These are phyloP conservation scores for Coprinellus micaceus DNA, from an alignment of 768 basidiomycete species.

Conservation along the genomic window DNA sequence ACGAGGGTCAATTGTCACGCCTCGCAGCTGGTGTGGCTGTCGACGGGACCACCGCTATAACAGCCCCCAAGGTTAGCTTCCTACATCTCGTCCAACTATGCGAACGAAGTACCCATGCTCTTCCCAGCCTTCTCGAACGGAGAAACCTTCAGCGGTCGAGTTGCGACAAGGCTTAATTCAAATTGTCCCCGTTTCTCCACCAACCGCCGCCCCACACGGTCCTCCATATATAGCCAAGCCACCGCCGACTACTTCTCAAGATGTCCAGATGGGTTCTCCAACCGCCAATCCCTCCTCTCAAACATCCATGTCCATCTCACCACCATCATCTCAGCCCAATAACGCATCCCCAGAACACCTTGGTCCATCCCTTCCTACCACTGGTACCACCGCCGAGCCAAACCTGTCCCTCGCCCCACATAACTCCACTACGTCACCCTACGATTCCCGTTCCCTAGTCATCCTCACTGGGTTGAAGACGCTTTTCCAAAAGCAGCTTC, in stretches of 20 bases:
- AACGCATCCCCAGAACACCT: neutral
- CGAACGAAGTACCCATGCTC: neutral
- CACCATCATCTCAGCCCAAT: neutral
- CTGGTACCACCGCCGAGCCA: neutral
- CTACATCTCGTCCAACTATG: neutral
- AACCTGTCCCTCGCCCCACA: neutral
- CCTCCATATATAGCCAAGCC: neutral
- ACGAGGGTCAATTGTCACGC: conserved; percentile 70
- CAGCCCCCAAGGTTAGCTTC: neutral
- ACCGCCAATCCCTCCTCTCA: neutral
- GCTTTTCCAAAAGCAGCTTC: conserved; percentile 93
- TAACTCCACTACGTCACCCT: neutral
- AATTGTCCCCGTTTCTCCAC: conserved; percentile 59
- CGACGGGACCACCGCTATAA: conserved; percentile 43
- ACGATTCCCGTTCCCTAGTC: conserved; percentile 68
- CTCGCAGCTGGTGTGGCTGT: conserved; percentile 79
- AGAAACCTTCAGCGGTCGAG: conserved; percentile 79
- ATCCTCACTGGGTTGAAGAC: conserved; percentile 95
- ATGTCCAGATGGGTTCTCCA: neutral
- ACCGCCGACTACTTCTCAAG: neutral
- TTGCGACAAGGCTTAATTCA: conserved; percentile 79
- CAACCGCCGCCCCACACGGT: neutral
- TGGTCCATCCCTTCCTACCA: neutral
- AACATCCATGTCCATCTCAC: conserved; percentile 4
- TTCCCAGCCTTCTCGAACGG: conserved; percentile 27